Conservation (phyloP, 768 basidiomycete genomes). For the Wakefieldia striispora region DNA sequence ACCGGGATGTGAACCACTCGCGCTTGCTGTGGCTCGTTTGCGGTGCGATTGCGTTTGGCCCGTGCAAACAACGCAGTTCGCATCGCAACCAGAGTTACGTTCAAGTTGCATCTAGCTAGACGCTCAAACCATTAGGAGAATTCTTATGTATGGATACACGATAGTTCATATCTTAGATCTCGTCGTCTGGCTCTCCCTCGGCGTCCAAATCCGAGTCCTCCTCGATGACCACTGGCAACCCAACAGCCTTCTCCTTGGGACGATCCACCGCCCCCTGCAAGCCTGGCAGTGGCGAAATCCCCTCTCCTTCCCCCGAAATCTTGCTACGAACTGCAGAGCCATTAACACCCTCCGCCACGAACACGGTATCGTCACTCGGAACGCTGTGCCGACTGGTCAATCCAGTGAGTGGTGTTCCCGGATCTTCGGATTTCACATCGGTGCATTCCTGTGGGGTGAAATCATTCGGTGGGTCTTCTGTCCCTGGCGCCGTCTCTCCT, state of each 20-base stretch:
- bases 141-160: slow-evolving; percentile 24
- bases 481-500: not conserved
- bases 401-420: slow-evolving; percentile 49
- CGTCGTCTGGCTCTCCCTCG: slow-evolving; percentile 45
- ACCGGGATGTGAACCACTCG: slow-evolving; percentile 36
- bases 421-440: slow-evolving; percentile 52
- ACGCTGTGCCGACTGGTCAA: slow-evolving; percentile 52
- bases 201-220: slow-evolving; percentile 39
- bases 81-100: not conserved
- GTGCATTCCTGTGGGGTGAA: slow-evolving; percentile 10
- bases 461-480: slow-evolving; percentile 1
- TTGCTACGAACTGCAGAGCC: slow-evolving; percentile 30
- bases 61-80: slow-evolving; percentile 30
- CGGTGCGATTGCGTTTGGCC: slow-evolving; percentile 7
- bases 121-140: slow-evolving; percentile 24
- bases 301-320: slow-evolving; percentile 20
- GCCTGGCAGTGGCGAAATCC: slow-evolving; percentile 4
- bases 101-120: slow-evolving; percentile 9
- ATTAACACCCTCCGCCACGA: slow-evolving; percentile 33
- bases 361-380: slow-evolving; percentile 58
- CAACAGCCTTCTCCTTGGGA: slow-evolving; percentile 4
- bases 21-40: slow-evolving; percentile 33
- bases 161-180: slow-evolving; percentile 41
- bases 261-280: slow-evolving; percentile 2
- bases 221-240: slow-evolving; percentile 10